These are phyloP conservation scores for Aspergillus fijiensis DNA, from an alignment of 2,329 filamentous ascomycete species.

Conservation along the genomic window DNA sequence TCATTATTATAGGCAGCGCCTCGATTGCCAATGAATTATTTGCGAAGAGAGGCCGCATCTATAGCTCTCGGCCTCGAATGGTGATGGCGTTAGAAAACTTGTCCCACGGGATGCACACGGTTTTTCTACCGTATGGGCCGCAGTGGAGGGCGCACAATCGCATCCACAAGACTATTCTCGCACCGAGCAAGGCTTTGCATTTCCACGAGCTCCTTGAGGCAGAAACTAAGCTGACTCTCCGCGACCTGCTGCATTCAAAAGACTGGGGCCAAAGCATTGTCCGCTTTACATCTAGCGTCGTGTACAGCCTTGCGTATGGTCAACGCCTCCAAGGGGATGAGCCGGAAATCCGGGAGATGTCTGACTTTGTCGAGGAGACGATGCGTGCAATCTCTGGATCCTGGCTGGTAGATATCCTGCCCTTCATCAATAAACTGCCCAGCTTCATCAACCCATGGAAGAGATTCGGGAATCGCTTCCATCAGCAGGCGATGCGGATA, in stretches of 20 bases:
- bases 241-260: constrained; percentile 12
- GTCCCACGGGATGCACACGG: constrained; percentile 1
- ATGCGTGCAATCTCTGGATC: constrained; percentile 25
- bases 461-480: background rate
- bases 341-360: constrained; percentile 4
- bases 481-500: background rate
- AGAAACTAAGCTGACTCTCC: constrained; percentile 16
- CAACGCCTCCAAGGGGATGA: constrained; percentile 6
- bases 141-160: constrained; percentile 15
- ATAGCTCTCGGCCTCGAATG: constrained; percentile 16
- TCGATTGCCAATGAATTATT: constrained; percentile 9
- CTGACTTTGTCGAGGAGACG: constrained; percentile 32
- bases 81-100: constrained; percentile 4
- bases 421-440: constrained; percentile 9
- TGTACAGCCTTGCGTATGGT: constrained; percentile 20
- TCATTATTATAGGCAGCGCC: constrained; percentile 12
- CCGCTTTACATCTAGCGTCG: constrained; percentile 13
- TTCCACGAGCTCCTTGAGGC: constrained; percentile 18
- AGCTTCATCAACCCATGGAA: constrained; percentile 5
- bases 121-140: constrained; percentile 14
- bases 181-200: background rate
- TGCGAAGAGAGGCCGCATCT: constrained; percentile 8
- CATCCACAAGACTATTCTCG: constrained; percentile 12
- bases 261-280: constrained; percentile 13
- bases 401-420: constrained; percentile 9